A percentile compares a stretch with the other conserved stretches of the same genome.
Conservation (phyloP, 1,284 basidiomycete genomes). For the Leccinum pallidistipes region DNA sequence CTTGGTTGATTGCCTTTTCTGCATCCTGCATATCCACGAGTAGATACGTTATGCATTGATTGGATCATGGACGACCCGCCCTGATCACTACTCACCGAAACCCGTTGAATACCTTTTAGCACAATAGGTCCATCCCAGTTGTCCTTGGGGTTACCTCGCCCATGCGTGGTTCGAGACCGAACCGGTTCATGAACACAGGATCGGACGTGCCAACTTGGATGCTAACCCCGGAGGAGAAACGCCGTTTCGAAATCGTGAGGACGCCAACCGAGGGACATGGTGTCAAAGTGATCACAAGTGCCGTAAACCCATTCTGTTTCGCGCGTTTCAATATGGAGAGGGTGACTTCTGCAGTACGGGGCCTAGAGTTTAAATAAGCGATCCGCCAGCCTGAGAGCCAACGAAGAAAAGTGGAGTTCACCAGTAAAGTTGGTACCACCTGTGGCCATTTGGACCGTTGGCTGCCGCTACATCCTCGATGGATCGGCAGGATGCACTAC, state of each 20-base stretch:
- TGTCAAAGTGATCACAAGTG: conserved; percentile 54
- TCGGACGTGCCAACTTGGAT: conserved; percentile 46
- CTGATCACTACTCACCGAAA: conserved; percentile 40
- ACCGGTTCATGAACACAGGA: conserved; percentile 52
- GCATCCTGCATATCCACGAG: conserved; percentile 52
- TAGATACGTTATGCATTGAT: background rate
- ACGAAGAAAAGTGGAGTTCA: conserved; percentile 9
- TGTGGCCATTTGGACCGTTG: conserved; percentile 41
- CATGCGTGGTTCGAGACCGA: conserved; percentile 31
- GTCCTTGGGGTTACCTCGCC: conserved; percentile 46
- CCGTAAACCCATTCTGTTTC: conserved; percentile 50
- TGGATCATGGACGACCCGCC: background rate
- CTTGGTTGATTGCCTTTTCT: conserved; percentile 64
- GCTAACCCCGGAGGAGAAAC: conserved; percentile 42
- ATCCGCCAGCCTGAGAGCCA: background rate
- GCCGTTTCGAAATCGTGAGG: conserved; percentile 45
- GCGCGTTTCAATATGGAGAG: conserved; percentile 50
- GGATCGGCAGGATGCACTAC: conserved; percentile 53
- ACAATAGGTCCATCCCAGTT: conserved; percentile 75
- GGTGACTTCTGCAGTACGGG: conserved; percentile 45
- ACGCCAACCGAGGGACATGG: conserved; percentile 50
- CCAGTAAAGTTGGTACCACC: conserved; percentile 70
- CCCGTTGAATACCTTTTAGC: conserved; percentile 68
- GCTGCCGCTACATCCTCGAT: conserved; percentile 56
- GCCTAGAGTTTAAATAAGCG: conserved; percentile 37